Evolutionary conservation across 169 alveolate genomes (phyloP), one percentile per base, ranked within the genome.

Genomic region (Ichthyophthirius multifiliis): DNA sequence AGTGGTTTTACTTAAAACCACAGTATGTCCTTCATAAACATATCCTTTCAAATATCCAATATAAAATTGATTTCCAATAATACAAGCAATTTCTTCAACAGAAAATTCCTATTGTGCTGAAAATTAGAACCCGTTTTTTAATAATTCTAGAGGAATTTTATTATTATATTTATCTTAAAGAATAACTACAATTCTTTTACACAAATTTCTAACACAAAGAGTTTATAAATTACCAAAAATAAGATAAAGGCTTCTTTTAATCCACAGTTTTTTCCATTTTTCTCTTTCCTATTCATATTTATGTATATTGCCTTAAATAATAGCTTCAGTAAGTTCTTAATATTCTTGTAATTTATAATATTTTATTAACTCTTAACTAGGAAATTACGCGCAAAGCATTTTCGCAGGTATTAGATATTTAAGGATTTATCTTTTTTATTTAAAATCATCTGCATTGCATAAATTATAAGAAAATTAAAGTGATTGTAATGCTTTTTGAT

Each of bases 121-220:
- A n/a, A n/a, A n/a, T n/a, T n/a, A n/a, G n/a, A n/a, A n/a, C n/a
- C n/a, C n/a, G n/a, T n/a, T n/a, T n/a, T n/a, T n/a, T n/a, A n/a
- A n/a, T n/a, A n/a, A n/a, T n/a, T n/a, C n/a, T n/a, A n/a, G n/a
- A n/a, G n/a, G n/a, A n/a, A n/a, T n/a, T n/a, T n/a, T n/a, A n/a
- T n/a, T n/a, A n/a, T n/a, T n/a, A n/a, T n/a, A n/a, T n/a, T n/a
- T n/a, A n/a, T n/a, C n/a, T n/a, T n/a, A n/a, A n/a, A n/a, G n/a
- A n/a, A n/a, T n/a, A n/a, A n/a, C n/a, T n/a, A 55, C 31, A 27
- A 55, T 39, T 55, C 71, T 55, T n/a, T 55, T 55, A 23, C 71
- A 55, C 5, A 55, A 39, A 23, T 55, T 55, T 55, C 71, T 55
- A 18, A 55, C 31, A 15, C 43, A 27, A 6, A 55, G 13, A 3